Conservation (phyloP, 202 grass and related monocot genomes). For the Schoenoplectus triqueter region DNA sequence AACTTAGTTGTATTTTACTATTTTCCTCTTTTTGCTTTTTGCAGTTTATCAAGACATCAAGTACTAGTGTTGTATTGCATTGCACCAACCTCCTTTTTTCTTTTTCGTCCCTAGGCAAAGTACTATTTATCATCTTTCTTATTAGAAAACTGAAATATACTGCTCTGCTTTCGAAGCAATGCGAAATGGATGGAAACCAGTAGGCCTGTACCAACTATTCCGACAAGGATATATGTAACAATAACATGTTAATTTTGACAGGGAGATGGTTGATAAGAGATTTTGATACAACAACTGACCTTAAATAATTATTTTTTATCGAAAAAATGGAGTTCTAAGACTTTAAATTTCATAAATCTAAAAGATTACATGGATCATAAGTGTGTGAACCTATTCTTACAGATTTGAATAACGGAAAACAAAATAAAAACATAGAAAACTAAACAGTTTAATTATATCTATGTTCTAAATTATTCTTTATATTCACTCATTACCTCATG, state of each 20-base stretch:
- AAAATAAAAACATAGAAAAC: too few relatives aligned
- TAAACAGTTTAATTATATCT: too few relatives aligned
- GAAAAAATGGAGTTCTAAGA: too few relatives aligned
- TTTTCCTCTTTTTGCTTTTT: neutral
- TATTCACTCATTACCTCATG: too few relatives aligned
- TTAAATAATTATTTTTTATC: neutral
- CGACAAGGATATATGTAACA: neutral
- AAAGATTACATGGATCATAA: too few relatives aligned
- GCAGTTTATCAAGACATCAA: neutral
- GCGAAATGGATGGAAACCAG: conserved; percentile 1
- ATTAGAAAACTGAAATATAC: conserved; percentile 8
- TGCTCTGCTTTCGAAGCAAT: neutral
- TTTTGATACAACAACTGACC: conserved; percentile 28
- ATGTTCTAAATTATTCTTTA: too few relatives aligned
- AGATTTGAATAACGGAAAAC: too few relatives aligned
- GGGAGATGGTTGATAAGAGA: conserved; percentile 21
- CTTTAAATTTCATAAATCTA: too few relatives aligned
- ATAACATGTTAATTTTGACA: neutral
- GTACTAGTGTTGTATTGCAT: neutral
- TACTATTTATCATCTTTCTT: neutral
- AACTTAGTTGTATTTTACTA: neutral
- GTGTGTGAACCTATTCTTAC: too few relatives aligned
- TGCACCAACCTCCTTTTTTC: neutral
- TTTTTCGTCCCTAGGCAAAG: neutral
- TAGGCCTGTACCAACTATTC: conserved; percentile 33